Base-by-base conservation (phyloP, 257 asterid genomes). In the Gentiana straminea region DNA sequence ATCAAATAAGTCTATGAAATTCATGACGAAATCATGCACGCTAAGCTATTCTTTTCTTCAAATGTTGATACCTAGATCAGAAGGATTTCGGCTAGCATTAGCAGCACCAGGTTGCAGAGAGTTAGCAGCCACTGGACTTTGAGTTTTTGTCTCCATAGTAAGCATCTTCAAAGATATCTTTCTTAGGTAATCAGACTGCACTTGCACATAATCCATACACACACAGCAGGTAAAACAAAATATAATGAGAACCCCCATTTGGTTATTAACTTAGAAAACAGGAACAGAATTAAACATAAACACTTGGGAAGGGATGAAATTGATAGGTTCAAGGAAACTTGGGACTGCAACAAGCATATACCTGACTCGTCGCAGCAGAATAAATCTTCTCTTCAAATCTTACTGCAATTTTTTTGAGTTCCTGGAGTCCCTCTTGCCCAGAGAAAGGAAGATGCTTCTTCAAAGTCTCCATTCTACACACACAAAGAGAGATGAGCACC, bases 401-500 rank as follows among this genome's bases (percentile, higher is more conserved):
- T 49, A 83, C 68, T 54, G 96, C 92, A 64, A 80, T 91, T 69
- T 91, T 82, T 71, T 84, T 82, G 13, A 91, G 93, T 75, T 84
- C 95, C 68, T 75, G 85, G 48, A 81, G 71, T 57, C 90, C 94
- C 57, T 82, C 96, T 68, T 68, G 84, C 53, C 90, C 94, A 70
- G 92, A 79, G 71, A 75, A 71, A 65, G 96, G 96, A 67, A 86
- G 94, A 71, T 91, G 92, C 70, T 88, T 75, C 86, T 83, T 84
- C 83, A 91, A 75, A 47, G 84, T 81, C 36, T 91, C 94, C 91
- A 87, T 73, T 83, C 98, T 91, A 67, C 66, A 61, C 69, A 65
- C 58, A 59, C 46, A 41, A 10, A 7, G 9, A 41, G 8, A 41
- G 9, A 5, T 5, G 9, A 3, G 7, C 5, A 5, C 8, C 46